Conservation (phyloP, 1,284 basidiomycete genomes). For the Xanthoconium separans region DNA sequence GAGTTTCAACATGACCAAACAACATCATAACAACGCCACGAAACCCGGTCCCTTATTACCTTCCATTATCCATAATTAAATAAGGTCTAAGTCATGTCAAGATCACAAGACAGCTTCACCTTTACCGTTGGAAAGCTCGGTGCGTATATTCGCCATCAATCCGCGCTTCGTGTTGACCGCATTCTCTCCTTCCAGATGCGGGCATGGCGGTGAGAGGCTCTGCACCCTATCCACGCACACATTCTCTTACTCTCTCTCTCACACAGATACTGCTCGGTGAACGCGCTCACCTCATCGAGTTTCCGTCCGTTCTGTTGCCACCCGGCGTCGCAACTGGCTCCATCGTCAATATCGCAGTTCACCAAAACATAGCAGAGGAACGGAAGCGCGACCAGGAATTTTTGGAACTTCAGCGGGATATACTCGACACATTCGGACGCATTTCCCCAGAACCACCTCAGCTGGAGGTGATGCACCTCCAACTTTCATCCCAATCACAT, state of each 20-base stretch:
- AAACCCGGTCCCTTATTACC: not conserved
- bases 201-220: constrained; percentile 67
- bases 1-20: constrained; percentile 29
- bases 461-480: constrained; percentile 48
- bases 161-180: constrained; percentile 6
- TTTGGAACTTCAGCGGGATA: constrained; percentile 77
- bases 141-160: constrained; percentile 30
- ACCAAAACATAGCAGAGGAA: constrained; percentile 83
- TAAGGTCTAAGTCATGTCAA: constrained; percentile 24
- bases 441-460: constrained; percentile 70
- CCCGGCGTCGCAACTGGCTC: constrained; percentile 89
- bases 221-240: not conserved
- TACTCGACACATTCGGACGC: constrained; percentile 74
- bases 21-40: constrained; percentile 23
- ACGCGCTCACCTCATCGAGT: constrained; percentile 92
- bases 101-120: constrained; percentile 53
- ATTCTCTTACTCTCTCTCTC: constrained; percentile 1
- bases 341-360: constrained; percentile 92
- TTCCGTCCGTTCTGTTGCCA: constrained; percentile 89
- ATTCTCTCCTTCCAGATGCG: constrained; percentile 49
- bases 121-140: constrained; percentile 76
- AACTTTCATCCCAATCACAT: not conserved
- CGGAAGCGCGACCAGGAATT: constrained; percentile 78
- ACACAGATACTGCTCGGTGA: constrained; percentile 91
- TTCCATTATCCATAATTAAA: constrained; percentile 4